Evolutionary conservation across 1,284 basidiomycete species (phyloP).

Genomic region (Ustilago lituana): DNA sequence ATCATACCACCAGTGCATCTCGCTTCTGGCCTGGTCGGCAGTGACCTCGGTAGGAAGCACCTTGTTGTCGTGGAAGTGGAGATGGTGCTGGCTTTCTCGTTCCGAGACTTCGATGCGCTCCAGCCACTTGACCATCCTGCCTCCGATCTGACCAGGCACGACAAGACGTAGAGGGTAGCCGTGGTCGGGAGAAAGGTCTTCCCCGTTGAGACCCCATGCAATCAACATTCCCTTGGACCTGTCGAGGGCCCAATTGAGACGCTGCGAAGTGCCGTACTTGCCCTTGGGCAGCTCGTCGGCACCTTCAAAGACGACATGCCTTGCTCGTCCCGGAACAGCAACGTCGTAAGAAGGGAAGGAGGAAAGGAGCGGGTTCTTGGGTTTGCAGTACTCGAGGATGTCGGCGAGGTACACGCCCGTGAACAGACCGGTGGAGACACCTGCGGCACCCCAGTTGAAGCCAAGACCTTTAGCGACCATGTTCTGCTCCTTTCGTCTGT

Average conservation of each 20-base stretch:
- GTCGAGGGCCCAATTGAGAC: conserved; percentile 71
- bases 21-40: conserved; percentile 73
- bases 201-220: conserved; percentile 74
- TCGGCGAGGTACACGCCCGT: conserved; percentile 76
- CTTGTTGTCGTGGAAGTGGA: conserved; percentile 73
- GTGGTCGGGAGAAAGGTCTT: conserved; percentile 73
- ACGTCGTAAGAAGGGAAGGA: conserved; percentile 61
- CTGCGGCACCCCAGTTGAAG: conserved; percentile 73
- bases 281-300: conserved; percentile 75
- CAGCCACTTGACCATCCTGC: conserved; percentile 73
- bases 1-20: conserved; percentile 76
- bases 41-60: conserved; percentile 73
- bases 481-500: conserved; percentile 77
- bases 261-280: conserved; percentile 75
- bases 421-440: conserved; percentile 74
- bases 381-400: conserved; percentile 71
- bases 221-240: conserved; percentile 73
- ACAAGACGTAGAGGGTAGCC: conserved; percentile 75
- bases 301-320: conserved; percentile 76
- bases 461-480: conserved; percentile 72
- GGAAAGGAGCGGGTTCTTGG: conserved; percentile 61
- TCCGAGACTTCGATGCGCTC: conserved; percentile 73
- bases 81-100: conserved; percentile 72
- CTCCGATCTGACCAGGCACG: conserved; percentile 76
- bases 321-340: conserved; percentile 66